A percentile compares a stretch with the other conserved stretches of the same genome.
Conservation (phyloP, 805 yeast genomes). For the Wickerhamiella azymoides region DNA sequence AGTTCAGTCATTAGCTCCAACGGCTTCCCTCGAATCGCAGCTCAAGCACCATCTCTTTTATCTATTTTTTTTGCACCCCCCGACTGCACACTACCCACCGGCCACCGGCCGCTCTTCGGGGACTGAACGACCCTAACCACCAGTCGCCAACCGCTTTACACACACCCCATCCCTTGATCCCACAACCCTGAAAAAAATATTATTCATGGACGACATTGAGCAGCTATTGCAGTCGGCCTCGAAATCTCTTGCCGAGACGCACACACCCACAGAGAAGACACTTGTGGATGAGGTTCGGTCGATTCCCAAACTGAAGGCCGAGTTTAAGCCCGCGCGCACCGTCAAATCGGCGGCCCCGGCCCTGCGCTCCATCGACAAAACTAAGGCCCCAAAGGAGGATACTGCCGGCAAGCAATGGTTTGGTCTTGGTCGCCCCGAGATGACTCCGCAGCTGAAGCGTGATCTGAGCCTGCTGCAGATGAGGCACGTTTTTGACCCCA, state of each 20-base stretch:
- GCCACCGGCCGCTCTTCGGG: too few species aligned
- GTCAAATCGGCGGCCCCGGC: background rate
- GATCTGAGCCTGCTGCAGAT: slow-evolving; percentile 70
- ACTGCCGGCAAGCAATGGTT: slow-evolving; percentile 62
- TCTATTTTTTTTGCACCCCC: too few species aligned
- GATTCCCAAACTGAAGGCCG: slow-evolving; percentile 13
- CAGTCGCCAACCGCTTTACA: too few species aligned
- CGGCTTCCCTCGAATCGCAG: too few species aligned
- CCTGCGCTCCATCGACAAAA: slow-evolving; percentile 20
- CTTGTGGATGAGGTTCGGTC: slow-evolving; percentile 18
- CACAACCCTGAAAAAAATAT: background rate
- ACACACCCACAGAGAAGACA: slow-evolving; percentile 11
- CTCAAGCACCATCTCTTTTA: too few species aligned
- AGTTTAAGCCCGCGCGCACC: background rate
- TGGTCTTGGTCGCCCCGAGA: slow-evolving; percentile 58
- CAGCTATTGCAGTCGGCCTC: background rate
- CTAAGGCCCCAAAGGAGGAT: slow-evolving; percentile 20
- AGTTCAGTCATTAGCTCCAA: too few species aligned
- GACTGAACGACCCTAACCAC: too few species aligned
- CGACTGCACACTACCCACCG: too few species aligned
- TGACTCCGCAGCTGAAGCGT: slow-evolving; percentile 57
- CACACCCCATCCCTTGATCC: too few species aligned
- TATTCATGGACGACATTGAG: slow-evolving; percentile 6
- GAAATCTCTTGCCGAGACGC: background rate
- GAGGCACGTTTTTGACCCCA: slow-evolving; percentile 87